Percentiles rank a stretch among this genome's conserved stretches.
These are phyloP conservation scores for Emmonsia crescens DNA, from an alignment of 2,329 filamentous ascomycete genomes.

Conservation along the genomic window DNA sequence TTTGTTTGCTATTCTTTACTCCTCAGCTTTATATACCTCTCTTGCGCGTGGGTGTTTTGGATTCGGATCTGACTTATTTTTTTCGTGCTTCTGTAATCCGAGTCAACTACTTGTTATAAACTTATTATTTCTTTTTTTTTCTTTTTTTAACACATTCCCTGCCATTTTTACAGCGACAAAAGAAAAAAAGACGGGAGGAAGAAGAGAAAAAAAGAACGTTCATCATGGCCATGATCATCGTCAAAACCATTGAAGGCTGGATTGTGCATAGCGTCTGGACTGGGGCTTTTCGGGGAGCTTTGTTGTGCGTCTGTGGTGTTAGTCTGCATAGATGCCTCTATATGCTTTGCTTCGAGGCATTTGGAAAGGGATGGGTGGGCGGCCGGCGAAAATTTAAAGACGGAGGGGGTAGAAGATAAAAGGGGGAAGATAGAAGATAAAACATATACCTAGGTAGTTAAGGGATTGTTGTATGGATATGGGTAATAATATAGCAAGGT, in stretches of 20 bases:
- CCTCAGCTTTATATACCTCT: background rate
- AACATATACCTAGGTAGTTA: background rate
- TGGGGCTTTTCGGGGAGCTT: background rate
- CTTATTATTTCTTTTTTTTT: background rate
- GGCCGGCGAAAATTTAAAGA: background rate
- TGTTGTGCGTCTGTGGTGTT: background rate
- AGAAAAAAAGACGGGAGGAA: background rate
- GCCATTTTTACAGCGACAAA: background rate
- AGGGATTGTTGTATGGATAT: background rate
- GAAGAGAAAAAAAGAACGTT: background rate
- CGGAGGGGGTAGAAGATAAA: background rate
- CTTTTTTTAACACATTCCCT: background rate
- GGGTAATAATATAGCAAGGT: constrained; percentile 2
- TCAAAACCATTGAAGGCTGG: background rate
- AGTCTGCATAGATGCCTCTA: background rate
- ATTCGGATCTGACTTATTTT: background rate
- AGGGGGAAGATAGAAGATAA: background rate
- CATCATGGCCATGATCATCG: background rate
- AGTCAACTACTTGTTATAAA: background rate
- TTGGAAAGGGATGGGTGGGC: background rate
- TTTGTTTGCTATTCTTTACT: background rate
- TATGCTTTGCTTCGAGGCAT: background rate
- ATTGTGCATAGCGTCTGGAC: background rate
- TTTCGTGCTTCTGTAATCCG: no score
- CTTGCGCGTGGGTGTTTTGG: background rate